A percentile compares a stretch with the other conserved stretches of the same genome.
Evolutionary conservation across 345 rosid genomes (phyloP).

Genomic region (Hibiscus trionum): DNA sequence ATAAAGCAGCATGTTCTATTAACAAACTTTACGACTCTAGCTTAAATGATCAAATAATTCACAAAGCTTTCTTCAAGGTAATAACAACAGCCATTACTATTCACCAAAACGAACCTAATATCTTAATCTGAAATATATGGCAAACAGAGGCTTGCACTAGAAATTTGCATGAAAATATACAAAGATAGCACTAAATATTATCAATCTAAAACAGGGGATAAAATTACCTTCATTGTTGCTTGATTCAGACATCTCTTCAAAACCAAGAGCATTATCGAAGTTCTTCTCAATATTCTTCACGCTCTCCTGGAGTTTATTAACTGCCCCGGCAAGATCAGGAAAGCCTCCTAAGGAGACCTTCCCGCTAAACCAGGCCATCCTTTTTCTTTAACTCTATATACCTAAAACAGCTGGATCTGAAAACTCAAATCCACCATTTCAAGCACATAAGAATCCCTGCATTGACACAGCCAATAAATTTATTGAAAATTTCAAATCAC

Average conservation of each 20-base stretch:
- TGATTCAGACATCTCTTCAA: constrained; percentile 70
- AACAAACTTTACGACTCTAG: neutral
- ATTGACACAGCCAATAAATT: neutral
- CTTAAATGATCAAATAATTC: neutral
- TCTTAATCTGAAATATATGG: neutral
- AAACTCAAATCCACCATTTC: constrained; percentile 21
- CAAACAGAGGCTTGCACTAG: neutral
- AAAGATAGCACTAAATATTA: neutral
- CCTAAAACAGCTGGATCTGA: constrained; percentile 11
- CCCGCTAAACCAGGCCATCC: constrained; percentile 98
- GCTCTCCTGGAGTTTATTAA: constrained; percentile 95
- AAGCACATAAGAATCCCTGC: constrained; percentile 30
- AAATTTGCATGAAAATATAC: neutral
- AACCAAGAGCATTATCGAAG: constrained; percentile 90
- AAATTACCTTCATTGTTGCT: constrained; percentile 49
- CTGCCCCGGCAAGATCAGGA: constrained; percentile 98
- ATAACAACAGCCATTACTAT: neutral
- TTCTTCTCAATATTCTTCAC: constrained; percentile 98
- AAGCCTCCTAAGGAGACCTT: constrained; percentile 77
- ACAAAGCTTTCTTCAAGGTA: neutral
- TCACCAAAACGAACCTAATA: neutral
- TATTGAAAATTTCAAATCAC: too few relatives aligned
- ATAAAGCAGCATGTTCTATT: neutral
- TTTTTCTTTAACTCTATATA: constrained; percentile 1
- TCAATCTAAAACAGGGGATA: neutral